phyloP scores from a whole-genome alignment of 306 rosid genomes.

The Gynostemma pentaphyllum region DNA sequence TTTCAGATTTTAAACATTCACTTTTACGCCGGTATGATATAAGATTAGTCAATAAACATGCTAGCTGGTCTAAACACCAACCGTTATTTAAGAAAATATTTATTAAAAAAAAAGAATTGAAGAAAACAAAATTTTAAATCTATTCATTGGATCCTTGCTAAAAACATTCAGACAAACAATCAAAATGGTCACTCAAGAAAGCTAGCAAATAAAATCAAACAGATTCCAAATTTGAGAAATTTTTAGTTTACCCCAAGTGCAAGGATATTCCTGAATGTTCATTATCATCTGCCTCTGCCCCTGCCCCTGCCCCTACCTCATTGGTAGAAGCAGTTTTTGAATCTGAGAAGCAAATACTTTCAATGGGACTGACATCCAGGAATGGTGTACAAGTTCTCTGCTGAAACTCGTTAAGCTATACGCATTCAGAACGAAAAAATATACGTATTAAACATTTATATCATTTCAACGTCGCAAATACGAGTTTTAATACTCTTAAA shows the following conservation, averaged over 20 bases:
- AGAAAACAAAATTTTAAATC: neutral
- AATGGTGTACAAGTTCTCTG: neutral
- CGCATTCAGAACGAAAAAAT: neutral
- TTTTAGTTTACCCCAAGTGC: constrained; percentile 55
- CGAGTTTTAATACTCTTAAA: neutral
- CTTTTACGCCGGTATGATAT: too few relatives aligned
- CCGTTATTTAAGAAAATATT: neutral
- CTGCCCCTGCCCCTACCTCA: neutral
- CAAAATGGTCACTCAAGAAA: neutral
- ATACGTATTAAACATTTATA: neutral
- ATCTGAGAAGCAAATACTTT: neutral
- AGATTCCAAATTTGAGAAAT: too few relatives aligned
- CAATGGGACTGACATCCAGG: neutral
- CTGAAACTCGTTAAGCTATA: neutral
- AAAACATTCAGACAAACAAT: neutral
- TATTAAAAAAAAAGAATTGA: neutral
- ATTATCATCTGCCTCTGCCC: constrained; percentile 24
- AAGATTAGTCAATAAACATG: too few relatives aligned
- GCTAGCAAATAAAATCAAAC: neutral
- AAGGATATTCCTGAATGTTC: constrained; percentile 46
- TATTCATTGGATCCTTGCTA: neutral
- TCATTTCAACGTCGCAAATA: neutral
- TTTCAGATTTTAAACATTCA: too few relatives aligned
- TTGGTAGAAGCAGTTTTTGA: constrained; percentile 3
- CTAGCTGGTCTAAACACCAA: too few relatives aligned